Evolutionary conservation across 148 eudicot genomes (phyloP), one percentile per base, ranked within the genome.

Genomic region (Amaranthus hypochondriacus): DNA sequence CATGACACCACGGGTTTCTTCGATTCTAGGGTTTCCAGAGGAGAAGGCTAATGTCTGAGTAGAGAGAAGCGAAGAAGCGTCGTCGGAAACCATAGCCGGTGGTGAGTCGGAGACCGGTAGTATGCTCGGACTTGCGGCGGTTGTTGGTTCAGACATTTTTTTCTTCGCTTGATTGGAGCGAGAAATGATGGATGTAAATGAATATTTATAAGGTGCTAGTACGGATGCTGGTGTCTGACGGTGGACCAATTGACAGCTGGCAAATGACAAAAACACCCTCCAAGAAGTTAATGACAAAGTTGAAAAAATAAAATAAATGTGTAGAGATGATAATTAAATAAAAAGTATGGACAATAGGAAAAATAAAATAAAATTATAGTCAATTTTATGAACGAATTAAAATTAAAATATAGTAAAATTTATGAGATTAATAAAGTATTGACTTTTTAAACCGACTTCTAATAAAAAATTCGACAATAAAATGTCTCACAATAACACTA

Each of bases 1-100:
- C 86, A 91, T 83, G 70, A 89, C 81, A 52, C 98, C 95, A 44
- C 89, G 84, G 69, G 88, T 88, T 76, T 93, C 91, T 86, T 93
- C 98, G 66, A 93, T 89, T 73, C 89, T 89, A 80, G 97, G 98
- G 91, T 93, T 93, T 68, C 98, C 97, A n/a, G 96, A 94, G 5
- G 97, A 86, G 77, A 94, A 94, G 28, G 87, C 76, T 44, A 91
- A 78, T 49, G 88, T 70, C 61, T 82, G 90, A 44, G 87, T 81
- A 54, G 59, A 59, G 7, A 63, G 21, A 4, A 7, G 56, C 43
- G 83, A 60, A 9, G 81, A 49, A 39, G 83, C 64, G 10, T 76
- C 82, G 48, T 72, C 84, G 82, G 87, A 62, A 78, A 64, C 60
- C 56, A 77, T 66, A 28, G 66, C 50, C 52, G 57, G 57, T 15